Percentiles rank a stretch among this genome's conserved stretches.
These are phyloP conservation scores for Rhizophora apiculata DNA, from an alignment of 345 rosid species.

Conservation along the genomic window DNA sequence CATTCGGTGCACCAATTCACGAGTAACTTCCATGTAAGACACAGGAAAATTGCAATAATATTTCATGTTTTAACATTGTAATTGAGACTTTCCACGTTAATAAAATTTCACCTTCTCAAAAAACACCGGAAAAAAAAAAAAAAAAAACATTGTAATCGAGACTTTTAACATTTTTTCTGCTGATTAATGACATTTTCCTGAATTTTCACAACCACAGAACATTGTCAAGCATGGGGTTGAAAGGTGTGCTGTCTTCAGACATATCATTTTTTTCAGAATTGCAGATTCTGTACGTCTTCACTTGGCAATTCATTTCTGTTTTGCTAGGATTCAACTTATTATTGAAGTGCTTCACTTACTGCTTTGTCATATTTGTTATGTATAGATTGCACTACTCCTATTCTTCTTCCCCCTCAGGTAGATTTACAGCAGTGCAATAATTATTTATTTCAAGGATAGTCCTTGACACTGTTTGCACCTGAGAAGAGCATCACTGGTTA, in stretches of 20 bases:
- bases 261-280: conserved; percentile 53
- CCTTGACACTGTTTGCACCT: too few species aligned
- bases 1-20: conserved; percentile 44
- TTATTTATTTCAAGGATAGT: too few species aligned
- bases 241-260: conserved; percentile 56
- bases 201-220: conserved; percentile 43
- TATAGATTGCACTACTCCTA: too few species aligned
- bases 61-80: not conserved
- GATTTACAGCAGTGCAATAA: too few species aligned
- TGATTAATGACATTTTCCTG: not conserved
- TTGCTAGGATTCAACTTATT: not conserved
- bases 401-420: too few species aligned
- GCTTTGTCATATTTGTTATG: not conserved
- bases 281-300: conserved; percentile 52
- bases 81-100: not conserved
- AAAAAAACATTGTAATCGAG: not conserved
- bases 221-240: conserved; percentile 49
- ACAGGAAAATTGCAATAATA: not conserved
- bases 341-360: not conserved
- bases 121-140: too few species aligned
- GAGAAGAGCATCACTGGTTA: too few species aligned
- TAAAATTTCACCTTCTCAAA: not conserved
- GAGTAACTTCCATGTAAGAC: conserved; percentile 56
- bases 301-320: not conserved
- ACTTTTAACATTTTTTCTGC: not conserved